phyloP scores from a whole-genome alignment of 2,329 filamentous ascomycete species.

The Sporothrix pallida region DNA sequence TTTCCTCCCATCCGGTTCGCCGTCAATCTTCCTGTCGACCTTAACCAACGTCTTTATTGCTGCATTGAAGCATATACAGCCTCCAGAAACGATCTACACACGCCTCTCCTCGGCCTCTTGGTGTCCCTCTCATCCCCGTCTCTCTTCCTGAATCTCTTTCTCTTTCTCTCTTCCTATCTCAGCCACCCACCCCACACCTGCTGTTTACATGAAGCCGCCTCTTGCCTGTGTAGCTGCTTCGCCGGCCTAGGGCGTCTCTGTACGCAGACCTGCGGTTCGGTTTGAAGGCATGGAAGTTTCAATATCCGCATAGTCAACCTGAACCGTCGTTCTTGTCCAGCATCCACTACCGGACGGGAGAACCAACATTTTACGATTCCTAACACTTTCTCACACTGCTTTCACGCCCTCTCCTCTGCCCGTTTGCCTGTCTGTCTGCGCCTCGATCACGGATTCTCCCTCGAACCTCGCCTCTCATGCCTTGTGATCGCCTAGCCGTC shows the following conservation, averaged over 20 bases:
- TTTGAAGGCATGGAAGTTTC: slow-evolving; percentile 50
- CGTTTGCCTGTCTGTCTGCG: background rate
- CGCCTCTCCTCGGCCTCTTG: background rate
- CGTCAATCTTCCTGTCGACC: slow-evolving; percentile 16
- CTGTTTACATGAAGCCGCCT: slow-evolving; percentile 42
- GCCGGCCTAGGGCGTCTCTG: slow-evolving; percentile 24
- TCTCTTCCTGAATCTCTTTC: background rate
- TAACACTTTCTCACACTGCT: background rate
- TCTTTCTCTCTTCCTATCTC: background rate
- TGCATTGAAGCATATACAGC: slow-evolving; percentile 34
- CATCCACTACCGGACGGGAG: slow-evolving; percentile 16
- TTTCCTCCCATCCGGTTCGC: slow-evolving; percentile 26
- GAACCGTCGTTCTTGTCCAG: slow-evolving; percentile 40
- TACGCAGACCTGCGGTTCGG: slow-evolving; percentile 42
- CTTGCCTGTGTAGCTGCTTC: slow-evolving; percentile 36
- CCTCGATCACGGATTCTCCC: background rate
- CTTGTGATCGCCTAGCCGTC: slow-evolving; percentile 36
- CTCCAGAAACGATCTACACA: slow-evolving; percentile 29
- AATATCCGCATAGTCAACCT: slow-evolving; percentile 48
- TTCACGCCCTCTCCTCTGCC: too few species aligned
- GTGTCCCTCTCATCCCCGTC: background rate
- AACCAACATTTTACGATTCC: slow-evolving; percentile 8
- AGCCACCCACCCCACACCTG: background rate
- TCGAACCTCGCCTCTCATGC: slow-evolving; percentile 29
- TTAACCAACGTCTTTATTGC: slow-evolving; percentile 19